A percentile compares a stretch with the other conserved stretches of the same genome.
Evolutionary conservation across 1,284 basidiomycete species (phyloP).

Genomic region (Hemileia vastatrix): DNA sequence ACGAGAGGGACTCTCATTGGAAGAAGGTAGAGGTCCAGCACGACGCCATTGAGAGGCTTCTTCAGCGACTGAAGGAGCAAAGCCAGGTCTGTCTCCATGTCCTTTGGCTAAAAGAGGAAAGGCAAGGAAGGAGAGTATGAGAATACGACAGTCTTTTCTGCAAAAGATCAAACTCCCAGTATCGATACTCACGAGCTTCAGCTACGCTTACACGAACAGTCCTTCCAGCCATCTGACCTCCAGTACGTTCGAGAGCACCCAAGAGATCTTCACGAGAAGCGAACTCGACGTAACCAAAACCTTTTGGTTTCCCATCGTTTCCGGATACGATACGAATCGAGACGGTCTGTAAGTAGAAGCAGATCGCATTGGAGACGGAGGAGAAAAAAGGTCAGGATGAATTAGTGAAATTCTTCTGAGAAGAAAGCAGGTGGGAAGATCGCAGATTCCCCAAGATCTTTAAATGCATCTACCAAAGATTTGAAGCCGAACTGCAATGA

Average conservation of each 20-base stretch:
- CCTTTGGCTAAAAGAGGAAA: conserved; percentile 56
- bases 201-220: conserved; percentile 84
- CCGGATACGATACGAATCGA: conserved; percentile 86
- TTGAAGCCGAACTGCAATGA: too few species aligned
- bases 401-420: not conserved
- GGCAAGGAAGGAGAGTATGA: not conserved
- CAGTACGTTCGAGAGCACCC: conserved; percentile 60
- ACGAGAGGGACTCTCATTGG: conserved; percentile 21
- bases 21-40: conserved; percentile 63
- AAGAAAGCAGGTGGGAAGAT: too few species aligned
- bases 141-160: conserved; percentile 20
- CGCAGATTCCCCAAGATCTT: too few species aligned
- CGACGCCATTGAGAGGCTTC: conserved; percentile 65
- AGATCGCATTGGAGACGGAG: not conserved
- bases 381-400: not conserved
- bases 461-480: too few species aligned
- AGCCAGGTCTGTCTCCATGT: conserved; percentile 46
- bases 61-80: conserved; percentile 47
- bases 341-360: conserved; percentile 58
- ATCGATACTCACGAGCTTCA: conserved; percentile 67
- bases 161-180: conserved; percentile 14
- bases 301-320: conserved; percentile 76
- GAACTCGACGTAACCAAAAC: conserved; percentile 96
- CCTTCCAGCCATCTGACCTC: conserved; percentile 62
- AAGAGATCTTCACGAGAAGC: conserved; percentile 71